These are phyloP conservation scores for Phytopythium chamaehyphon DNA, from an alignment of 352 stramenopile genomes.

Conservation along the genomic window DNA sequence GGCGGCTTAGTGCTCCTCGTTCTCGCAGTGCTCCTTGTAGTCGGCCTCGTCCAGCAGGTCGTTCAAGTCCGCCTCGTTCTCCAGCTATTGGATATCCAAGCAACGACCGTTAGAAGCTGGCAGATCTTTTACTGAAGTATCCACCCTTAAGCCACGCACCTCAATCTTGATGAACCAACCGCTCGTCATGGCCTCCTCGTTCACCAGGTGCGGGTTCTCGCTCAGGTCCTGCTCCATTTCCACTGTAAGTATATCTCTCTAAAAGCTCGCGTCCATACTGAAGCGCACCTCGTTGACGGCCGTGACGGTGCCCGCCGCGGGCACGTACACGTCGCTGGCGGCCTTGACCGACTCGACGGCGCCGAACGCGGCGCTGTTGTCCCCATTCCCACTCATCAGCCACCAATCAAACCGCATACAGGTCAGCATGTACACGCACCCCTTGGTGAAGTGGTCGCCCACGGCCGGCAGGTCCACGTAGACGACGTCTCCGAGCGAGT, in stretches of 20 bases:
- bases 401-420: neutral
- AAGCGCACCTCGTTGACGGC: conserved; percentile 90
- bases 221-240: conserved; percentile 46
- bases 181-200: conserved; percentile 78
- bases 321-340: conserved; percentile 96
- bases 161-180: conserved; percentile 91
- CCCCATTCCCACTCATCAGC: conserved; percentile 9
- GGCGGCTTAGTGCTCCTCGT: conserved; percentile 64
- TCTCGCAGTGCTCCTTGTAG: conserved; percentile 86
- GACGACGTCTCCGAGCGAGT: conserved; percentile 96
- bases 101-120: neutral
- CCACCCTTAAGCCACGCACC: conserved; percentile 25
- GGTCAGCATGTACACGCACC: conserved; percentile 40
- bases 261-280: too few relatives aligned
- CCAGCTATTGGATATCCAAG: too few relatives aligned
- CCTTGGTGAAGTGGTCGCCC: conserved; percentile 92
- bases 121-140: conserved; percentile 2
- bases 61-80: conserved; percentile 66
- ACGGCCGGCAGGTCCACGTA: conserved; percentile 96
- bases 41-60: conserved; percentile 76
- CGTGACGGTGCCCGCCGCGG: conserved; percentile 90
- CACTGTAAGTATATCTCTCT: conserved; percentile 9
- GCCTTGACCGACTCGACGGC: conserved; percentile 99
- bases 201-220: conserved; percentile 84
- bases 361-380: conserved; percentile 89